Evolutionary conservation across 176 grass and related monocot genomes (phyloP).

Genomic region (Avena insularis): DNA sequence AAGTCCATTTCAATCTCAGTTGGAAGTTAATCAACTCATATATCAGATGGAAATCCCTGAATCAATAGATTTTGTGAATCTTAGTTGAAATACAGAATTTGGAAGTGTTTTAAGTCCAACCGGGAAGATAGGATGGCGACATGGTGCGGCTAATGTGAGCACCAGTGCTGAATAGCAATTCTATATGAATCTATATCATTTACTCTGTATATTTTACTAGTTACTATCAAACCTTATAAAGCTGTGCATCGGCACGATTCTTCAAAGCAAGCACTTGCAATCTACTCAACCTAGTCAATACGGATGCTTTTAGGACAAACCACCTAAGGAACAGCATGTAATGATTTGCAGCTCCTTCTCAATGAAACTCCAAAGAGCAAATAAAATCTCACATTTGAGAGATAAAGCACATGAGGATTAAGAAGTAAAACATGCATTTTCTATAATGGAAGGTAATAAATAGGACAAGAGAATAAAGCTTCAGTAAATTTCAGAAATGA

Average conservation of each 20-base stretch:
- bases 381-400: conserved; percentile 24
- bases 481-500: conserved; percentile 39
- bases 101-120: background rate
- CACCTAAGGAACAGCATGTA: background rate
- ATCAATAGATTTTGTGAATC: background rate
- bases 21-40: background rate
- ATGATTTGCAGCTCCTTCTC: conserved; percentile 10
- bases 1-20: background rate
- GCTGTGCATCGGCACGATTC: background rate
- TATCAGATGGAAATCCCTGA: conserved; percentile 6
- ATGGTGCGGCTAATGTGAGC: background rate
- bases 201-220: conserved; percentile 1
- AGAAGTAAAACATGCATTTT: conserved; percentile 18
- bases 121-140: background rate
- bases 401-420: conserved; percentile 1
- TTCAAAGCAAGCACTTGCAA: conserved; percentile 4
- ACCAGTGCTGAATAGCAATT: background rate
- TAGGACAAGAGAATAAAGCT: conserved; percentile 34
- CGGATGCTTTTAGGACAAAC: background rate
- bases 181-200: background rate
- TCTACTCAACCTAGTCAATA: conserved; percentile 3
- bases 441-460: conserved; percentile 25
- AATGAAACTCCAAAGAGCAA: conserved; percentile 24
- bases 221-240: background rate
- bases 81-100: background rate